Conservation (phyloP, 2,329 filamentous ascomycete species). For the Cephalotrichum gorgonifer region DNA sequence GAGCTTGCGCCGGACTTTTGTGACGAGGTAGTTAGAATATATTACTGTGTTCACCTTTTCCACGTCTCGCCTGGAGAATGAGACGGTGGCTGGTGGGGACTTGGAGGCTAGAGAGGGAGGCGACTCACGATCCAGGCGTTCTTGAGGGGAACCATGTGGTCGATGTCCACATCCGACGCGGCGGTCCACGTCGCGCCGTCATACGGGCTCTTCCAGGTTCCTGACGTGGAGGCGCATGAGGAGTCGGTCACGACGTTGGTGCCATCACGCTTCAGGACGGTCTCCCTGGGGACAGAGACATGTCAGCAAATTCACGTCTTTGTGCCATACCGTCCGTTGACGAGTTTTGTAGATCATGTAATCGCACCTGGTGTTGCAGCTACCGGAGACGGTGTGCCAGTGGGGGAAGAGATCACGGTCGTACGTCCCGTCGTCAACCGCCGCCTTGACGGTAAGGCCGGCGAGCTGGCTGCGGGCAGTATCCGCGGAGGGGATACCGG, state of each 20-base stretch:
- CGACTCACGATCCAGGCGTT: conserved; percentile 65
- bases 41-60: no score
- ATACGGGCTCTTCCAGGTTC: conserved; percentile 62
- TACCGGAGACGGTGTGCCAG: conserved; percentile 56
- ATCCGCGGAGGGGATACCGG: conserved; percentile 51
- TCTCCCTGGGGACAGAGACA: conserved; percentile 33
- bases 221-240: conserved; percentile 53
- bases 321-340: neutral
- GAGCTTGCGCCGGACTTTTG: conserved; percentile 54
- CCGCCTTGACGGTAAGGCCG: conserved; percentile 44
- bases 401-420: conserved; percentile 59
- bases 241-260: conserved; percentile 46
- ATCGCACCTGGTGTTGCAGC: conserved; percentile 53
- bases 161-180: conserved; percentile 66
- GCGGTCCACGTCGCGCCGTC: conserved; percentile 62
- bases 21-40: neutral
- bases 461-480: conserved; percentile 48
- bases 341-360: neutral
- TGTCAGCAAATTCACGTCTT: neutral
- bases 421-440: conserved; percentile 47
- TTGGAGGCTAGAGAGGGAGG: neutral
- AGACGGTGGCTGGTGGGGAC: neutral
- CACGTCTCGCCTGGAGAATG: no score
- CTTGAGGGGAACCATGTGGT: conserved; percentile 72
- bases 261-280: conserved; percentile 65